A percentile compares a stretch with the other conserved stretches of the same genome.
These are phyloP conservation scores for Phyllosticta citrichinensis DNA, from an alignment of 2,329 filamentous ascomycete species.

Conservation along the genomic window DNA sequence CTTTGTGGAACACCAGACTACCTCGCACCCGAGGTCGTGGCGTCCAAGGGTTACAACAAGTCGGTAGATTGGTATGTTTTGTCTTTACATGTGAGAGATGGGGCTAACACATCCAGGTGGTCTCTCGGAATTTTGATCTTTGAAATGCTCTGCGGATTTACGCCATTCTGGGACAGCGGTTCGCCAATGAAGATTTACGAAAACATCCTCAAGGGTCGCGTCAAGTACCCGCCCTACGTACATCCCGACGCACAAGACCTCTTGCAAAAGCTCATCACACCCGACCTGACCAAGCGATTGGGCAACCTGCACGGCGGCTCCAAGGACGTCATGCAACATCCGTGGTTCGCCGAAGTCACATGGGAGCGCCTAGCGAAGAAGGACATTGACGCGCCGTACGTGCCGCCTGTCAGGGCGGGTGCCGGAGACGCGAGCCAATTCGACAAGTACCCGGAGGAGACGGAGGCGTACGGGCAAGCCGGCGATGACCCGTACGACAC, in stretches of 20 bases:
- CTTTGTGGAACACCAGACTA: constrained; percentile 97
- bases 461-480: constrained; percentile 73
- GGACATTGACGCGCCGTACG: constrained; percentile 96
- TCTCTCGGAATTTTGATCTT: constrained; percentile 96
- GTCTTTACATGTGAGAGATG: constrained; percentile 1
- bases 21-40: constrained; percentile 94
- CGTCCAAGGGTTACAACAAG: constrained; percentile 98
- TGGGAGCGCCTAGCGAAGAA: constrained; percentile 92
- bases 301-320: constrained; percentile 89
- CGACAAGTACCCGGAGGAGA: constrained; percentile 95
- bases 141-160: constrained; percentile 98
- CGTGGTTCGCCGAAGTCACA: constrained; percentile 95
- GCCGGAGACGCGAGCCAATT: constrained; percentile 95
- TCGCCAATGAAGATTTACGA: constrained; percentile 99
- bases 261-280: constrained; percentile 84
- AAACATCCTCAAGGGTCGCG: constrained; percentile 89
- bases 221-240: constrained; percentile 95
- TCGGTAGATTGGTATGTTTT: constrained; percentile 87
- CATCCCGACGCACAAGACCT: constrained; percentile 90
- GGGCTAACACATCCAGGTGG: constrained; percentile 57
- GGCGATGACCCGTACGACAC: constrained; percentile 72
- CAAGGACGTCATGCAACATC: constrained; percentile 86
- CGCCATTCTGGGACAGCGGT: constrained; percentile 96
- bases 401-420: constrained; percentile 87
- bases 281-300: constrained; percentile 86